phyloP scores from a whole-genome alignment of 2,329 filamentous ascomycete species.

The Diplodia seriata region DNA sequence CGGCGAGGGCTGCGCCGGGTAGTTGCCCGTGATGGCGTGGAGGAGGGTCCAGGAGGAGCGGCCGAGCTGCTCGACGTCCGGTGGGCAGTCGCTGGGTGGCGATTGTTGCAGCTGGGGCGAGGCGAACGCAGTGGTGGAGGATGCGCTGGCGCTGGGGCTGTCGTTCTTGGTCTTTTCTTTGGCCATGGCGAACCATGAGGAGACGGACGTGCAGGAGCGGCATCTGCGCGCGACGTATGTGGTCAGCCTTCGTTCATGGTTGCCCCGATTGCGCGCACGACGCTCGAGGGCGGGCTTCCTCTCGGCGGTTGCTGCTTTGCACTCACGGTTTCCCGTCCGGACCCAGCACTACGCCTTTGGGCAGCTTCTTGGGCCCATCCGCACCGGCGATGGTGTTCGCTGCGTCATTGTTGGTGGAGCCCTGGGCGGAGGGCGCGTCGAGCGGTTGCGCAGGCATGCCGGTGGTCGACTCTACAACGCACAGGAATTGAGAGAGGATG shows the following conservation, averaged over 20 bases:
- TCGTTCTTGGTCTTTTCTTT: slow-evolving; percentile 56
- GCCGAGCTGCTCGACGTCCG: slow-evolving; percentile 86
- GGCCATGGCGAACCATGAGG: slow-evolving; percentile 66
- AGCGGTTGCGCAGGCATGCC: slow-evolving; percentile 48
- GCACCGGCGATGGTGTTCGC: slow-evolving; percentile 31
- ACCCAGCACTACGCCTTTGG: slow-evolving; percentile 76
- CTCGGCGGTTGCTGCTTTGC: slow-evolving; percentile 31
- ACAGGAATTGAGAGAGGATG: slow-evolving; percentile 49
- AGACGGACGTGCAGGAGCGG: slow-evolving; percentile 70
- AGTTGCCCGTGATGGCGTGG: slow-evolving; percentile 87
- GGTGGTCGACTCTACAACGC: slow-evolving; percentile 46
- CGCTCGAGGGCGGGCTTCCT: too few relatives aligned
- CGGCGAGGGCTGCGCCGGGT: slow-evolving; percentile 73
- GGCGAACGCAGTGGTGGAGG: slow-evolving; percentile 39
- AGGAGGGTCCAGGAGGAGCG: slow-evolving; percentile 92
- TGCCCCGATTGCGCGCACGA: too few relatives aligned
- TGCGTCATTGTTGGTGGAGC: slow-evolving; percentile 32
- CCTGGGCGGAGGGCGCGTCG: slow-evolving; percentile 40
- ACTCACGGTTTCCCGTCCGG: slow-evolving; percentile 85
- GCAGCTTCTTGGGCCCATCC: slow-evolving; percentile 60
- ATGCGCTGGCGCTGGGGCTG: slow-evolving; percentile 33
- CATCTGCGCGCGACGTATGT: slow-evolving; percentile 59
- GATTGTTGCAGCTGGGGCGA: slow-evolving; percentile 38
- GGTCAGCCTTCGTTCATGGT: slow-evolving; percentile 4
- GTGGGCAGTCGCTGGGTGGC: slow-evolving; percentile 80